Percentiles rank a stretch among this genome's conserved stretches.
phyloP scores from a whole-genome alignment of 1,284 basidiomycete genomes.

The Naganishia albida region DNA sequence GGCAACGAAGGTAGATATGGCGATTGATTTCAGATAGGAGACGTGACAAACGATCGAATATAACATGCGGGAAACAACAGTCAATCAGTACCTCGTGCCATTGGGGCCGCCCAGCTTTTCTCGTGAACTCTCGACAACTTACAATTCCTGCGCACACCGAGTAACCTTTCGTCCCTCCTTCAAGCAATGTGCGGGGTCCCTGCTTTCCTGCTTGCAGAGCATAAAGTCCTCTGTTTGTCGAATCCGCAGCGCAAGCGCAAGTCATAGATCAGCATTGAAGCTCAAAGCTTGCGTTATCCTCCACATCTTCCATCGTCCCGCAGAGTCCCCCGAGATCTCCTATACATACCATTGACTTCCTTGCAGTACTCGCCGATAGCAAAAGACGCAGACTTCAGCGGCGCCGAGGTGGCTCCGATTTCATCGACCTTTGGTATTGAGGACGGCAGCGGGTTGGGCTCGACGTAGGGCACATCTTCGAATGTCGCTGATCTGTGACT shows the following conservation, averaged over 20 bases:
- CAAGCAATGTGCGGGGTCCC: constrained; percentile 88
- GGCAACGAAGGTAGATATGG: neutral
- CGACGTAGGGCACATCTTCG: constrained; percentile 60
- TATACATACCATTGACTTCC: constrained; percentile 86
- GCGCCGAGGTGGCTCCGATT: constrained; percentile 87
- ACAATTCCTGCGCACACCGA: constrained; percentile 92
- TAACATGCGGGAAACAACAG: too few relatives aligned
- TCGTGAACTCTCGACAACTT: constrained; percentile 53
- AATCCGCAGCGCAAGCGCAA: neutral
- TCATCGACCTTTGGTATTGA: constrained; percentile 82
- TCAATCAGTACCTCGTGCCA: too few relatives aligned
- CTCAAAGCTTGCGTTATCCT: neutral
- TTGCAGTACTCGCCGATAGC: constrained; percentile 96
- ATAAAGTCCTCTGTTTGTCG: constrained; percentile 93
- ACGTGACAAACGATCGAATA: neutral
- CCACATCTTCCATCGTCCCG: neutral
- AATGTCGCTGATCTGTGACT: constrained; percentile 45
- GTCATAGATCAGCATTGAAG: neutral
- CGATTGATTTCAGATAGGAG: constrained; percentile 10
- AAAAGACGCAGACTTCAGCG: constrained; percentile 94
- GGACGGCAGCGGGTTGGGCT: constrained; percentile 72
- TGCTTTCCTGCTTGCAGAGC: constrained; percentile 93
- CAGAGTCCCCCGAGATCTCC: too few relatives aligned
- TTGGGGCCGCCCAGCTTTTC: neutral
- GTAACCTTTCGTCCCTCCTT: constrained; percentile 96